phyloP scores from a whole-genome alignment of 208 protist species.

The Trypanosoma boissoni region DNA sequence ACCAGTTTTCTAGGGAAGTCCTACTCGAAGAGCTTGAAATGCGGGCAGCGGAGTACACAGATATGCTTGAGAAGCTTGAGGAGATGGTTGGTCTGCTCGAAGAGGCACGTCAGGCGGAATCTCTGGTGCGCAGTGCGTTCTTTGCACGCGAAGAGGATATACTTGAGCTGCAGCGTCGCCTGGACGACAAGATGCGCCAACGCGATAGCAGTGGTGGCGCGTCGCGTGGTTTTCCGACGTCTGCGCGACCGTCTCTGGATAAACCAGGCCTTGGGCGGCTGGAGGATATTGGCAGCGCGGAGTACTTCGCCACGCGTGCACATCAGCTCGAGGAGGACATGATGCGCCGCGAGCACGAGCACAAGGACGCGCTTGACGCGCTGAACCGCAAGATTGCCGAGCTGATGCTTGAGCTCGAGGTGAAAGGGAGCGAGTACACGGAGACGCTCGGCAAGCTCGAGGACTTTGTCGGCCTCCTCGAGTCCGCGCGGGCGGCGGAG shows the following conservation, averaged over 20 bases:
- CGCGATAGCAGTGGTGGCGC: neutral
- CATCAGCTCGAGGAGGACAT: constrained; percentile 16
- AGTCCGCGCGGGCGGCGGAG: constrained; percentile 50
- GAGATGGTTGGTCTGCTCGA: constrained; percentile 25
- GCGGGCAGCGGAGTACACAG: constrained; percentile 20
- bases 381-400: constrained; percentile 21
- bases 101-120: constrained; percentile 25
- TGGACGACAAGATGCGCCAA: constrained; percentile 3
- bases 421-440: constrained; percentile 38
- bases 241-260: neutral
- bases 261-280: constrained; percentile 1
- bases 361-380: constrained; percentile 19
- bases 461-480: constrained; percentile 60
- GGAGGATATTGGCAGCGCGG: neutral
- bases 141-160: constrained; percentile 23
- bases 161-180: constrained; percentile 3
- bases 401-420: constrained; percentile 24
- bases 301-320: constrained; percentile 7
- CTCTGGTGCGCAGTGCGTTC: constrained; percentile 10
- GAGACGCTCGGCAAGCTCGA: constrained; percentile 58
- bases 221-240: neutral
- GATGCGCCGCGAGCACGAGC: neutral
- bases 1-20: constrained; percentile 2
- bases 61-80: constrained; percentile 31
- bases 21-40: constrained; percentile 22